Percentiles rank a stretch among this genome's conserved stretches.
Evolutionary conservation across 441 rosid species (phyloP).

Genomic region (Pelargonium australe): DNA sequence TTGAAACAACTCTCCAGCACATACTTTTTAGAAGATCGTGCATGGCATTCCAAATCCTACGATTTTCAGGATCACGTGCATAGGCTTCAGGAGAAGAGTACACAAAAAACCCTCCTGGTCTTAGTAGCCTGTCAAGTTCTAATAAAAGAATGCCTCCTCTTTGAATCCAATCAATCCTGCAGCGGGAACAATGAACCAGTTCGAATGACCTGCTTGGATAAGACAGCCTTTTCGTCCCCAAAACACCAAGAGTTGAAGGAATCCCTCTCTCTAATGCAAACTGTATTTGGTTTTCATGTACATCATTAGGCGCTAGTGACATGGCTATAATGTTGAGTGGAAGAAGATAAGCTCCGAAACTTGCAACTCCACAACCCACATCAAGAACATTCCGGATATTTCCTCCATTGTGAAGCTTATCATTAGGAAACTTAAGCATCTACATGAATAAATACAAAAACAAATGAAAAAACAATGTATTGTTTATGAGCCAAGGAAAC

Average conservation of each 20-base stretch:
- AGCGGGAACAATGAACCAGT: conserved; percentile 94
- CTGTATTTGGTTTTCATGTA: conserved; percentile 98
- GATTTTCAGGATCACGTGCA: conserved; percentile 90
- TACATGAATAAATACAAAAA: conserved; percentile 24
- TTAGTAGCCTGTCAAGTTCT: conserved; percentile 87
- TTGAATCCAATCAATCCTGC: conserved; percentile 98
- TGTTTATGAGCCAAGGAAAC: neutral
- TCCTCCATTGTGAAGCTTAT: conserved; percentile 69
- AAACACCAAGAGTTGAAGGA: conserved; percentile 94
- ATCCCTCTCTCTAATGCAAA: conserved; percentile 97
- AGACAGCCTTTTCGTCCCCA: conserved; percentile 92
- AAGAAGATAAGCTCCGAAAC: conserved; percentile 93
- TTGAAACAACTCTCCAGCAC: conserved; percentile 96
- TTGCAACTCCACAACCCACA: conserved; percentile 98
- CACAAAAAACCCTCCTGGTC: conserved; percentile 97
- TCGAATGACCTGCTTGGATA: conserved; percentile 98
- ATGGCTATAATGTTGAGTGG: conserved; percentile 72
- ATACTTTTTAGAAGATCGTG: conserved; percentile 75
- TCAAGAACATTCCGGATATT: conserved; percentile 79
- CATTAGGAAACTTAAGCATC: conserved; percentile 87
- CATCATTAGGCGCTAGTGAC: conserved; percentile 97
- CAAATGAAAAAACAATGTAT: conserved; percentile 12
- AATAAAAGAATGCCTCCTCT: conserved; percentile 96
- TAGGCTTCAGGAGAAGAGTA: conserved; percentile 98
- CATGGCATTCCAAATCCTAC: conserved; percentile 89